Conservation (phyloP, 345 rosid species). For the Brassica napus region Da-Ae NC_063439.1:24857501-24858000, state of each 20-base stretch:
- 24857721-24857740: slow-evolving; percentile 1
- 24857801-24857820: slow-evolving; percentile 70
- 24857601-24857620: slow-evolving; percentile 91
- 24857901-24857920: too few species aligned
- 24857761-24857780: slow-evolving; percentile 74
- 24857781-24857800: slow-evolving; percentile 88
- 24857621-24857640: slow-evolving; percentile 84
- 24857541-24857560: slow-evolving; percentile 64
- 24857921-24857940: slow-evolving; percentile 75
- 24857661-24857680: slow-evolving; percentile 73
- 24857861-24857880: not conserved
- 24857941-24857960: slow-evolving; percentile 69
- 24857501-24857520: too few species aligned
- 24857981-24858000: slow-evolving; percentile 89
- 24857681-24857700: slow-evolving; percentile 12
- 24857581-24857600: slow-evolving; percentile 92
- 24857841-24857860: not conserved
- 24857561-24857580: slow-evolving; percentile 82
- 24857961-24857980: slow-evolving; percentile 95
- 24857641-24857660: slow-evolving; percentile 82
- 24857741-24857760: slow-evolving; percentile 76
- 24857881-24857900: not conserved
- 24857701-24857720: too few species aligned
- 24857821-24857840: slow-evolving; percentile 64
- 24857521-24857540: too few species aligned